Evolutionary conservation across 2,329 filamentous ascomycete genomes (phyloP).

Genomic region (Trichoderma pleuroti): DNA sequence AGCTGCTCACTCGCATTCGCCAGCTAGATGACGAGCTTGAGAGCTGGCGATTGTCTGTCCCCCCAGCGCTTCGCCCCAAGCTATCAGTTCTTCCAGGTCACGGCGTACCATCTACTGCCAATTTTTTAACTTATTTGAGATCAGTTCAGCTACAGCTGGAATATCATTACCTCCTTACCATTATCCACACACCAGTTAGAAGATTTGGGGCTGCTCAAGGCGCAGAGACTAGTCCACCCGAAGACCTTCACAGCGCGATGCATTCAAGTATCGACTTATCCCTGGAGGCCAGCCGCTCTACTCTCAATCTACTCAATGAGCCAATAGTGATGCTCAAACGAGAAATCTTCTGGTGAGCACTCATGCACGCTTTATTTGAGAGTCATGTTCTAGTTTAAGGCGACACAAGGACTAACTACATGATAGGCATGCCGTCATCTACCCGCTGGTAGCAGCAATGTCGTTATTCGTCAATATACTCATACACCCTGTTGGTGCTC

Average conservation of each 20-base stretch:
- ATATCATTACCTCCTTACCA: neutral
- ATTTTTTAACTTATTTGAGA: neutral
- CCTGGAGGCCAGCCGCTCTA: neutral
- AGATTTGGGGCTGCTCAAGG: neutral
- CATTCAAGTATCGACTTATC: conserved; percentile 7
- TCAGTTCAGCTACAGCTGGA: neutral
- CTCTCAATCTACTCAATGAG: neutral
- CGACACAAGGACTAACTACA: neutral
- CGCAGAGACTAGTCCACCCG: neutral
- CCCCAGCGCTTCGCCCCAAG: neutral
- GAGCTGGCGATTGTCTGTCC: neutral
- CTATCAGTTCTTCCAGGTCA: neutral
- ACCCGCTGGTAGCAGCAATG: neutral
- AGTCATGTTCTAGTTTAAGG: too few relatives aligned
- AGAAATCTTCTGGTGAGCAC: neutral
- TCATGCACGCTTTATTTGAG: neutral
- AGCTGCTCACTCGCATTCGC: neutral
- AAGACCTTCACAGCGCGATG: conserved; percentile 7
- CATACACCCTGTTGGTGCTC: neutral
- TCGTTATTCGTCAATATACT: neutral
- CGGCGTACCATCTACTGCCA: neutral
- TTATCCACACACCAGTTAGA: neutral
- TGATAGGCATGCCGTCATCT: neutral
- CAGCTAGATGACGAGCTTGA: conserved; percentile 5
- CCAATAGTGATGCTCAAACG: neutral